These are phyloP conservation scores for Elaphomyces granulatus DNA, from an alignment of 495 filamentous ascomycete species.

Conservation along the genomic window DNA sequence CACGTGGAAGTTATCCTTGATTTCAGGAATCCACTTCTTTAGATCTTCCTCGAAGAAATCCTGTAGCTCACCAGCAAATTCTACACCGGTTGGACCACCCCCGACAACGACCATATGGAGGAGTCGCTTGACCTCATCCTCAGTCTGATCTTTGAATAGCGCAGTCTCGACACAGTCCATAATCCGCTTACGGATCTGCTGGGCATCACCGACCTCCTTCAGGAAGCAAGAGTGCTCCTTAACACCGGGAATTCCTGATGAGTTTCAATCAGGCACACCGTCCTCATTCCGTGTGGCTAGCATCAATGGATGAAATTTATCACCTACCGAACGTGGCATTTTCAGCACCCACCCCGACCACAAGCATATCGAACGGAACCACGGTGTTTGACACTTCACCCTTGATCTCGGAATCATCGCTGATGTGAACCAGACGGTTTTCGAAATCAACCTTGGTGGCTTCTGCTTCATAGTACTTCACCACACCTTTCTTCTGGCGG, in stretches of 20 bases:
- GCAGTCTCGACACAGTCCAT: slow-evolving; percentile 99
- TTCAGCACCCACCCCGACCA: slow-evolving; percentile 92
- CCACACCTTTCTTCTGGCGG: slow-evolving; percentile 76
- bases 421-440: slow-evolving; percentile 72
- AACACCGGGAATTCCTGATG: slow-evolving; percentile 75
- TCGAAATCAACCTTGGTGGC: slow-evolving; percentile 93
- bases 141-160: slow-evolving; percentile 92
- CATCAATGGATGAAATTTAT: neutral
- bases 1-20: slow-evolving; percentile 85
- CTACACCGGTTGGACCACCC: slow-evolving; percentile 93
- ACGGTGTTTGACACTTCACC: slow-evolving; percentile 71
- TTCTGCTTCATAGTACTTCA: slow-evolving; percentile 97
- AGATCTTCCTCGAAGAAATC: slow-evolving; percentile 98
- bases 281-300: neutral
- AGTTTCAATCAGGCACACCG: neutral
- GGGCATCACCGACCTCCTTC: slow-evolving; percentile 93
- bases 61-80: slow-evolving; percentile 95
- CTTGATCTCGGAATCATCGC: slow-evolving; percentile 86
- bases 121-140: slow-evolving; percentile 80
- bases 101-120: slow-evolving; percentile 99
- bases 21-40: slow-evolving; percentile 94
- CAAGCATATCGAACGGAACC: slow-evolving; percentile 95
- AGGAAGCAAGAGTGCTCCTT: slow-evolving; percentile 93
- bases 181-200: slow-evolving; percentile 91
- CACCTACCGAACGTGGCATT: slow-evolving; percentile 91